phyloP scores from a whole-genome alignment of 495 filamentous ascomycete species.

The Lepraria neglecta region DNA sequence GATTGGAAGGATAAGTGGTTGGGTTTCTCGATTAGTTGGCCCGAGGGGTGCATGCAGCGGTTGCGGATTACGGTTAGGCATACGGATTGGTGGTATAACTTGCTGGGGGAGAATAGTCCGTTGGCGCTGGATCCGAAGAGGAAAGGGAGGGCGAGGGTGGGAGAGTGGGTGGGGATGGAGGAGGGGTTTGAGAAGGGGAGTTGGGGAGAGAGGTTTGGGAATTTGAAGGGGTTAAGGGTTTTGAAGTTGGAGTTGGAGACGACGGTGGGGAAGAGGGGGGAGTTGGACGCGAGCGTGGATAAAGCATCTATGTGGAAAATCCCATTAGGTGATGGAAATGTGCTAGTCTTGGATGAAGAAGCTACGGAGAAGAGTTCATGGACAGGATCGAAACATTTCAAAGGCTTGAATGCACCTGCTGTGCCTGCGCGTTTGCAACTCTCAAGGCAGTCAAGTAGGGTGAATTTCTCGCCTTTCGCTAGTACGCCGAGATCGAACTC shows the following conservation, averaged over 20 bases:
- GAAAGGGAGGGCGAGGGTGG: constrained; percentile 20
- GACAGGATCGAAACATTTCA: constrained; percentile 19
- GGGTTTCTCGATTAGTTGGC: constrained; percentile 13
- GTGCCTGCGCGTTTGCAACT: constrained; percentile 7
- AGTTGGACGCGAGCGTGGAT: constrained; percentile 20
- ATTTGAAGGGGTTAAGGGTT: constrained; percentile 21
- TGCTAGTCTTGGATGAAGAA: constrained; percentile 12
- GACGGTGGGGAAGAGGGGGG: constrained; percentile 14
- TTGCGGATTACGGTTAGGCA: constrained; percentile 31
- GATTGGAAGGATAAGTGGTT: constrained; percentile 19
- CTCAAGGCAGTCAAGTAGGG: constrained; percentile 15
- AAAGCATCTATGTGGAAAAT: constrained; percentile 16
- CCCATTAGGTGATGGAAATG: constrained; percentile 15
- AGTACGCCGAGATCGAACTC: background rate
- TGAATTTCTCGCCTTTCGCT: constrained; percentile 5
- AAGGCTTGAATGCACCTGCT: constrained; percentile 6
- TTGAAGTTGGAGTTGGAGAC: constrained; percentile 32
- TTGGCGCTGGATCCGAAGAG: constrained; percentile 26
- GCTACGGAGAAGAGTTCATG: constrained; percentile 11
- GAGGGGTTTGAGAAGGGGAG: constrained; percentile 17
- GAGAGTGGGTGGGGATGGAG: background rate
- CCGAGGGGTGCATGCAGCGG: background rate
- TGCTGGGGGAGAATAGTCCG: constrained; percentile 28
- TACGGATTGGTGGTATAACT: constrained; percentile 34
- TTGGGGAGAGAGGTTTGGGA: constrained; percentile 28